Conservation (phyloP, 148 eudicot genomes). For the Diospyros lotus region DNA sequence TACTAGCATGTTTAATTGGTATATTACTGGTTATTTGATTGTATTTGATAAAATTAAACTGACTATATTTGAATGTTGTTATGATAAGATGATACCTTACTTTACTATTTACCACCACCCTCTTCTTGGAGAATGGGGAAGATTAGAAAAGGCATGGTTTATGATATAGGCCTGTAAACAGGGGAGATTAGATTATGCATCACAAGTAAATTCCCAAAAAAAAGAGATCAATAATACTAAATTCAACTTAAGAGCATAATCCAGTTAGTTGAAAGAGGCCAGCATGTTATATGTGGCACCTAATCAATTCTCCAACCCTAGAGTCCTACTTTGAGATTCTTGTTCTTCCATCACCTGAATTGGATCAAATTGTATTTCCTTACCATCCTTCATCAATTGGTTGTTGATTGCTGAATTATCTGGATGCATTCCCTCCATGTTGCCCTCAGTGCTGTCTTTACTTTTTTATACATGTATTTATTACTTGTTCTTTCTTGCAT, state of each 20-base stretch:
- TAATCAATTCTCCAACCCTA: background rate
- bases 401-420: background rate
- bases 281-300: background rate
- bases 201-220: background rate
- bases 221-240: background rate
- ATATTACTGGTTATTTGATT: constrained; percentile 3
- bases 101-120: background rate
- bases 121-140: background rate
- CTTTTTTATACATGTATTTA: background rate
- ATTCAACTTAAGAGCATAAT: background rate
- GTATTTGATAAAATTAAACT: background rate
- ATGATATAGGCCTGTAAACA: constrained; percentile 1
- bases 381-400: background rate
- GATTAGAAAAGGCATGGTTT: background rate
- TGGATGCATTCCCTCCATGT: background rate
- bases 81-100: background rate
- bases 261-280: too few species aligned
- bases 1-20: background rate
- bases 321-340: background rate
- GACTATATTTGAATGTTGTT: background rate
- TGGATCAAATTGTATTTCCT: too few species aligned
- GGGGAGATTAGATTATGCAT: background rate
- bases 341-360: background rate
- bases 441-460: background rate
- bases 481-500: background rate